Base-by-base conservation (phyloP, 1,139 yeast species). In the Taphrina deformans region DNA sequence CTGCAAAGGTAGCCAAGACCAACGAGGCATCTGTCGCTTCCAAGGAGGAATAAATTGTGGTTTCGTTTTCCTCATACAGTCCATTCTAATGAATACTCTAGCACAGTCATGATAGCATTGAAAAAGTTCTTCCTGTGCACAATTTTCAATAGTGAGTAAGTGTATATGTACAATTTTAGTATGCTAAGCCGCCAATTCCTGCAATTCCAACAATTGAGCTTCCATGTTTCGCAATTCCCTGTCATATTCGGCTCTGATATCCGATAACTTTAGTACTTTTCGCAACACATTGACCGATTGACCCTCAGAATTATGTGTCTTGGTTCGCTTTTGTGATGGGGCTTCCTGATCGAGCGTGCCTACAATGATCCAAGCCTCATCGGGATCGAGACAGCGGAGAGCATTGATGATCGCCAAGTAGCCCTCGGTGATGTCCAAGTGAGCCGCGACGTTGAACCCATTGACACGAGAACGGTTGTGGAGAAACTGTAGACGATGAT, bases 391-490 rank as follows among this genome's bases (percentile, higher is more conserved):
- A 29, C 67, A 65, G 4, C 65, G 40, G 16, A 65, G 38, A 14
- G 67, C 67, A 38, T 55, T 62, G 53, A 65, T 51, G 24, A 65
- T 56, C 14, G 67, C 62, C 29, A 65, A 53, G 41, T 65, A 65
- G 12, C 53, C 55, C 53, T 65, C 67, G 35, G 66, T 55, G 27
- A 65, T 45, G 12, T 65, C 67, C 38, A 65, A 29, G 35, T 60
- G 59, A n/a, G 55, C 58, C 26, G 58, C 53, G 18, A 40, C 61
- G 18, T 53, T 46, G 18, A 55, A 61, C 23, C 48, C 46, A 21
- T 56, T 45, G 21, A 51, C 40, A 23, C 35, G 51, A 14, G 66
- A 35, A 18, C 59, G 31, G 40, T 45, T 48, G 41, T 31, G 41
- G 24, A 65, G 46, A 26, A 50, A 51, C 45, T 65, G 65, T 23